Conservation (phyloP, 176 grass and related monocot species). For the Oryza glumipatula region DNA sequence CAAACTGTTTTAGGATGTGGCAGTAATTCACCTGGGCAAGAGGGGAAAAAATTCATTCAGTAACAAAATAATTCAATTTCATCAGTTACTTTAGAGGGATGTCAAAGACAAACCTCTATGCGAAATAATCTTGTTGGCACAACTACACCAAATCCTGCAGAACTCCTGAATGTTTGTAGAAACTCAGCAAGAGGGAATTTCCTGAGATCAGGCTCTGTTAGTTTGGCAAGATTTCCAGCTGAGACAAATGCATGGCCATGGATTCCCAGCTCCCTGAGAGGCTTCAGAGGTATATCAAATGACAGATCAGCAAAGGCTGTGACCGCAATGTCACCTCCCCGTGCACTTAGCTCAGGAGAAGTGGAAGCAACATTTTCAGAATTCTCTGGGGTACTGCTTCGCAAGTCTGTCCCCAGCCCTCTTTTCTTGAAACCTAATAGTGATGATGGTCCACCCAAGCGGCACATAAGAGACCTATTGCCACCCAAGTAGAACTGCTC, state of each 20-base stretch:
- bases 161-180: constrained; percentile 78
- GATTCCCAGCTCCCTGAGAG: constrained; percentile 74
- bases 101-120: constrained; percentile 69
- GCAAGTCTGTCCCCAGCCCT: constrained; percentile 55
- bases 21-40: constrained; percentile 85
- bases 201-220: constrained; percentile 54
- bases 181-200: constrained; percentile 55
- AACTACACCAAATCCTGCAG: constrained; percentile 76
- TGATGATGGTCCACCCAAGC: constrained; percentile 67
- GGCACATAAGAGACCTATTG: constrained; percentile 67
- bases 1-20: constrained; percentile 77
- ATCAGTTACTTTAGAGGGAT: constrained; percentile 17
- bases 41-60: constrained; percentile 27
- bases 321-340: constrained; percentile 66
- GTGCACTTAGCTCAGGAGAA: constrained; percentile 49
- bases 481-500: constrained; percentile 86
- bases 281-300: constrained; percentile 84
- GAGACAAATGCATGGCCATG: constrained; percentile 80
- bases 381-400: constrained; percentile 37
- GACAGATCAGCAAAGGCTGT: constrained; percentile 83
- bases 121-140: constrained; percentile 74
- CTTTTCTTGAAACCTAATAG: constrained; percentile 78
- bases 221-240: constrained; percentile 72
- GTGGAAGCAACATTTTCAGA: constrained; percentile 38
- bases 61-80: constrained; percentile 4